Evolutionary conservation across 768 basidiomycete genomes (phyloP), one percentile per base, ranked within the genome.

Genomic region (Dioszegia aurantiaca): DNA sequence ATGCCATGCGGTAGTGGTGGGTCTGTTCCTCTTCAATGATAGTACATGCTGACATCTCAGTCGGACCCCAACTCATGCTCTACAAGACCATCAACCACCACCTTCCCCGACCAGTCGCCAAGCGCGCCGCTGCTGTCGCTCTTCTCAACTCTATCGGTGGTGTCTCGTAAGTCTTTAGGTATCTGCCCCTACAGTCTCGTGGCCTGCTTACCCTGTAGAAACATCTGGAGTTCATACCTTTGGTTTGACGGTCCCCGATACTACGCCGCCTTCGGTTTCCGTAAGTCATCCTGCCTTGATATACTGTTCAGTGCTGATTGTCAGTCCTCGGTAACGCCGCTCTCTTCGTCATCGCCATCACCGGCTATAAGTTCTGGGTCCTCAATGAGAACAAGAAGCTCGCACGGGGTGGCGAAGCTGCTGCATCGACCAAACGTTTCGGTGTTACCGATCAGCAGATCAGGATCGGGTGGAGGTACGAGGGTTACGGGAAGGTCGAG

Each of bases 101-200:
- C 44, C 46, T 72, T 10, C 59, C 73, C 28, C 61, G 73, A 36
- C 73, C 73, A 3, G 49, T 59, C 51, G 55, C 70, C 39, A 74
- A 74, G 64, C 62, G 73, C 42, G 73, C 73, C 1, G 73, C 73
- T 10, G 64, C 64, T 2, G 42, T 70, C 3, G 71, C 73, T 1
- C 47, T 74, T n/a, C 58, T 72, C 24, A 72, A 72, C 55, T 67
- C 67, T 33, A 63, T 74, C 43, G 73, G 70, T 9, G 70, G 70
- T 27, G 64, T 63, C 11, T 60, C 66, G 33, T 33, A 33, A 33
- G 33, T 33, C n/a, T n/a, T n/a, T n/a, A n/a, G n/a, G n/a, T n/a
- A n/a, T 33, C 33, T 14, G 33, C 6, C 33, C 33, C 6, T 33
- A 33, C 33, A 6, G 8, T 14, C 8, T 14, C 8, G 33, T 6